A percentile compares a stretch with the other conserved stretches of the same genome.
phyloP scores from a whole-genome alignment of 352 stramenopile genomes.

The Saprolegnia diclina region DNA sequence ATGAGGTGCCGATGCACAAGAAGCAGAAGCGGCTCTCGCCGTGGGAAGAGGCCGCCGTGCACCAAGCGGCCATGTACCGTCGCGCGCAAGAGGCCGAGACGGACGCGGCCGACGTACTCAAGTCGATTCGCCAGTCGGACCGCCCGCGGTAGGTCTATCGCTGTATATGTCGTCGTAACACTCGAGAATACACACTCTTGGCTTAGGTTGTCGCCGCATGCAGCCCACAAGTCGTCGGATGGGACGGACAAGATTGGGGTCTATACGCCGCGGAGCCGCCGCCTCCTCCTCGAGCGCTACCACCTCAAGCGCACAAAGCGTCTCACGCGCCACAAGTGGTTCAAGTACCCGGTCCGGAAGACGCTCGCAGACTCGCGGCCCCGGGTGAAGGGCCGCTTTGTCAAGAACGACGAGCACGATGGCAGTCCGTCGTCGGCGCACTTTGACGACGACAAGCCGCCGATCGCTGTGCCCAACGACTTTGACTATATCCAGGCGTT shows the following conservation, averaged over 20 bases:
- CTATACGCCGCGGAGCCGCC: constrained; percentile 25
- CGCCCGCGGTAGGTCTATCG: constrained; percentile 2
- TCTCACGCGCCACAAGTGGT: constrained; percentile 23
- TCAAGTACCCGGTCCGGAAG: constrained; percentile 27
- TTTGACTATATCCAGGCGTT: constrained; percentile 28
- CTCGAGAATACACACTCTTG: background rate
- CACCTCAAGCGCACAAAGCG: constrained; percentile 26
- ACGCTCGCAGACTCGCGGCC: constrained; percentile 23
- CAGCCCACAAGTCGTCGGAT: background rate
- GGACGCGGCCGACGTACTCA: constrained; percentile 19
- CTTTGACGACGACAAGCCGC: background rate
- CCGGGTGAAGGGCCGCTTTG: constrained; percentile 24
- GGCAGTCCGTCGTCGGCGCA: background rate
- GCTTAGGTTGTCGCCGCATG: background rate
- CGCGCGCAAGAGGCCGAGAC: constrained; percentile 1
- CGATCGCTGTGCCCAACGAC: background rate
- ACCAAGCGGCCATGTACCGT: background rate
- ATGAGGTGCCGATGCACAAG: background rate
- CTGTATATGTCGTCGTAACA: background rate
- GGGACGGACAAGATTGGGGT: constrained; percentile 13
- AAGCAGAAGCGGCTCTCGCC: background rate
- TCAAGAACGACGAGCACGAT: constrained; percentile 23
- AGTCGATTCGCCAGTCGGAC: constrained; percentile 13
- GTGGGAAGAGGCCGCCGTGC: background rate
- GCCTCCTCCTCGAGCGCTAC: constrained; percentile 24